Conservation (phyloP, 2,329 filamentous ascomycete species). For the Fusarium liriodendri region DNA sequence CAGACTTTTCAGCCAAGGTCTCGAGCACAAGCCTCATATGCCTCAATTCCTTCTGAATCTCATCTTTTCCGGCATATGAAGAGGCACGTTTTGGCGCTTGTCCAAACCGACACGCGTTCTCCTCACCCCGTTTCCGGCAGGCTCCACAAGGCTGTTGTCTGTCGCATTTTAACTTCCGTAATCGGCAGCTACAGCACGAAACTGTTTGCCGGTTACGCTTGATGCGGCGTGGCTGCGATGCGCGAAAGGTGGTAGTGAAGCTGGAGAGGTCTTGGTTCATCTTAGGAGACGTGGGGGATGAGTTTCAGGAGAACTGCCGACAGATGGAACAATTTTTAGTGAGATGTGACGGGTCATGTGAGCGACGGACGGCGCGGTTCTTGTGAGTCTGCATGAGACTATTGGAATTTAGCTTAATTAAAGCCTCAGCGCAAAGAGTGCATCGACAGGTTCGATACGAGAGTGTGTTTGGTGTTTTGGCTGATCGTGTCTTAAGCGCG, state of each 20-base stretch:
- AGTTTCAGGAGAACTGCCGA: not conserved
- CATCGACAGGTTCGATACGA: not conserved
- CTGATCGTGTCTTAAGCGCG: not conserved
- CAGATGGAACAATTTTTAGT: not conserved
- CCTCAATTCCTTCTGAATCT: conserved; percentile 10
- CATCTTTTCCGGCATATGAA: not conserved
- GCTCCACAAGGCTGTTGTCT: conserved; percentile 15
- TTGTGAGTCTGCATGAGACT: not conserved
- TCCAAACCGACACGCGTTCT: not conserved
- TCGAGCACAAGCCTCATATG: conserved; percentile 12
- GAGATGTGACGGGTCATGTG: not conserved
- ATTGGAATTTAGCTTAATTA: not conserved
- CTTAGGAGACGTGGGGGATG: not conserved
- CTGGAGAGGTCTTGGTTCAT: not conserved
- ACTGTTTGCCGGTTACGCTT: conserved; percentile 6
- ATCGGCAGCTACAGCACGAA: conserved; percentile 16
- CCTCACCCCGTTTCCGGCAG: conserved; percentile 3
- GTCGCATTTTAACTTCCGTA: conserved; percentile 21
- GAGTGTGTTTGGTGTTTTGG: not conserved
- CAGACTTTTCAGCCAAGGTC: not conserved
- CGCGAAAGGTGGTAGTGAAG: conserved; percentile 5
- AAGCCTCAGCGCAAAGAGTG: not conserved
- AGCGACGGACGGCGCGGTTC: not conserved
- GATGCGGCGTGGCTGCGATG: not conserved
- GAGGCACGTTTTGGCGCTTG: rapidly evolving